Base-by-base conservation (phyloP, 179 eudicot species). In the Spergularia azorica region DNA sequence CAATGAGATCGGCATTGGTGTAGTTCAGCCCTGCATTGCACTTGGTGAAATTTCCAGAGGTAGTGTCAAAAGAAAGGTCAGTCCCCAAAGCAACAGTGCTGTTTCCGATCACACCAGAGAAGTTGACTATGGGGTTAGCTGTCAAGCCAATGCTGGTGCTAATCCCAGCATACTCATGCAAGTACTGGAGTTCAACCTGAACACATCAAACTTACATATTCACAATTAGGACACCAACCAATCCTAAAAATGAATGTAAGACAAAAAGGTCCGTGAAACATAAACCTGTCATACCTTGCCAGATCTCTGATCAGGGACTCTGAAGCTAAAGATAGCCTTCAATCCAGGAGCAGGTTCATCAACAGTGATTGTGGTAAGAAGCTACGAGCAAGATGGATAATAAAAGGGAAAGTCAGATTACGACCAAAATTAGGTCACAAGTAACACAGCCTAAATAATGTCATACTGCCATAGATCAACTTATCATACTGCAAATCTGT, bases 331-430 rank as follows among this genome's bases (percentile, higher is more conserved):
- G 68, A 91, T 90, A 32, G 98, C 85, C 88, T 93, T 95, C 84
- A 91, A 84, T 67, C 98, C 98, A 18, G 98, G 98, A 13, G 94
- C 93, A 80, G 95, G 89, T 78, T 95, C 98, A 80, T 93, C 95
- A 67, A 93, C 77, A 0, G 98, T 95, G 52, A 91, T 77, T 38
- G 95, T 95, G 78, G 97, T 88, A 79, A 78, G 82, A 76, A 95
- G 86, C 98, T 95, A 74, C 4, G 17, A 6, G 9, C 12, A 32
- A 2, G 21, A 56, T 21, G 36, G 8, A 26, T 3, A 56, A 39
- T 46, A 16, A 12, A 14, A 54, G 62, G 21, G 15, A 65, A 38
- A 15, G 10, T 77, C 50, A 73, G 51, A 64, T 14, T 8, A 1
- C 17, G 16, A 5, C 8, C 6, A 16, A 46, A 18, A 32, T 36